Evolutionary conservation across 306 rosid genomes (phyloP).

Genomic region (Cercis canadensis): DNA sequence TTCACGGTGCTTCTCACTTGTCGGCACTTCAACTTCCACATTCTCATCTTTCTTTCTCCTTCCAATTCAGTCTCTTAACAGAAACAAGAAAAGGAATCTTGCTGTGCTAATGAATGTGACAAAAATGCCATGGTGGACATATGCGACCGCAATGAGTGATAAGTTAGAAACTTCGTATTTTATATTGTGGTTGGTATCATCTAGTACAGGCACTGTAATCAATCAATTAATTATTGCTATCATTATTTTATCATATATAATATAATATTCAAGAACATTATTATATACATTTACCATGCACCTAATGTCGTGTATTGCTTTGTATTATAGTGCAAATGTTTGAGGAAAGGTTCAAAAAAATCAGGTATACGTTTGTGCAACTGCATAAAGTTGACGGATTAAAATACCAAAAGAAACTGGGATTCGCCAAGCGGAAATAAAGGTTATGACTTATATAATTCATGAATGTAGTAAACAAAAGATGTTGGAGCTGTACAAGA

Average conservation of each 20-base stretch:
- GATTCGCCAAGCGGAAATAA: background rate
- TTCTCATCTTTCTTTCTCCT: background rate
- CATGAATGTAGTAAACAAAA: background rate
- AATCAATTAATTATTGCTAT: background rate
- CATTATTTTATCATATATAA: too few species aligned
- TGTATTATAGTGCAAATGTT: too few species aligned
- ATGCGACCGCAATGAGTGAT: background rate
- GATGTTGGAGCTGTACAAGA: background rate
- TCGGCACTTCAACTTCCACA: background rate
- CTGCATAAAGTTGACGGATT: conserved; percentile 13
- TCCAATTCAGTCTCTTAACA: background rate
- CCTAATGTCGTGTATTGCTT: background rate
- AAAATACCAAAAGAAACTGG: conserved; percentile 6
- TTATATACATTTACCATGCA: background rate
- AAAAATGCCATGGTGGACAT: background rate
- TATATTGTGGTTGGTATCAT: conserved; percentile 18
- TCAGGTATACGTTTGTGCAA: background rate
- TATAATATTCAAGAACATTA: background rate
- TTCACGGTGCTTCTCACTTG: background rate
- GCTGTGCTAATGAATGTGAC: background rate
- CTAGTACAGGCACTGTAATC: background rate
- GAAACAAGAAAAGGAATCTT: background rate
- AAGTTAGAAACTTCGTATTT: background rate
- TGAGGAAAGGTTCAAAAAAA: background rate
- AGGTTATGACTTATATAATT: too few species aligned